phyloP scores from a whole-genome alignment of 768 basidiomycete species.

The Termitomyces sp. region DNA sequence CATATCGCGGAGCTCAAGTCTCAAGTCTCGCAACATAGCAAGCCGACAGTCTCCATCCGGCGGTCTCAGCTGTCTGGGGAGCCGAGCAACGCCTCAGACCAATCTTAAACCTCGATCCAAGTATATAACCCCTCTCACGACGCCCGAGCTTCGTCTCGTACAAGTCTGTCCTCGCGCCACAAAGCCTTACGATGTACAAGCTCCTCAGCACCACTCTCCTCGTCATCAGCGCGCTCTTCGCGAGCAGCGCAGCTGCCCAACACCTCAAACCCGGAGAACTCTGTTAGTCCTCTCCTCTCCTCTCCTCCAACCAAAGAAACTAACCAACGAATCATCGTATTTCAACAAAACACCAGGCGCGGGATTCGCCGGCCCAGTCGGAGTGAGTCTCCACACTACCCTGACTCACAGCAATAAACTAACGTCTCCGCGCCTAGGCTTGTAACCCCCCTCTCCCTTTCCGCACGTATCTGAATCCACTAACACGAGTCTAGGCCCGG shows the following conservation, averaged over 20 bases:
- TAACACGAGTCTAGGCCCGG: background rate
- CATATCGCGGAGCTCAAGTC: background rate
- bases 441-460: background rate
- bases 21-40: background rate
- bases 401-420: too few relatives aligned
- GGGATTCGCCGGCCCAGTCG: slow-evolving; percentile 8
- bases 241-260: background rate
- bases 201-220: background rate
- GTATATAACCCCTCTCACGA: background rate
- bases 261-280: slow-evolving; percentile 1
- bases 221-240: background rate
- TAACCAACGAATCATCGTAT: background rate
- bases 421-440: background rate
- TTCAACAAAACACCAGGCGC: background rate
- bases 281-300: background rate
- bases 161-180: background rate
- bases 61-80: background rate
- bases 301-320: background rate
- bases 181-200: background rate
- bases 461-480: background rate
- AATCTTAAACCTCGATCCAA: background rate
- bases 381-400: slow-evolving; percentile 13
- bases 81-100: background rate
- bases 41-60: too few relatives aligned
- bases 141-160: background rate